Evolutionary conservation across 805 yeast genomes (phyloP), one percentile per base, ranked within the genome.

Genomic region (Schwanniomyces occidentalis): DNA sequence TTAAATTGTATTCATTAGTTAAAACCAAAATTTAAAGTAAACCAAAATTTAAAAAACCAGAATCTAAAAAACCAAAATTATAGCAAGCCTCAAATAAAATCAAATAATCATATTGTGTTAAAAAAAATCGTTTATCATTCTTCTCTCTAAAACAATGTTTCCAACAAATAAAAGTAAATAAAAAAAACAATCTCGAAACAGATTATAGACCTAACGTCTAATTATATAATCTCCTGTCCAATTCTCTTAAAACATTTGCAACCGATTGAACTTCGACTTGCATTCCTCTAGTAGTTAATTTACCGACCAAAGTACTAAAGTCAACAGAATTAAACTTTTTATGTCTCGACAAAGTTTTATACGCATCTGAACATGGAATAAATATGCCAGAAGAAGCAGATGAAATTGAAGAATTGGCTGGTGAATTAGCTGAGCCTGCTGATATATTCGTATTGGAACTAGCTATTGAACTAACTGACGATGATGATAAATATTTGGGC

Each of bases 231-330:
- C 82, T 69, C 52, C 85, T 72, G 57, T 89, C 96, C 52, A 89
- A 66, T 49, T 87, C 93, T 22, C 95, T 69, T 42, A 88, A 63
- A 14, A 87, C 89, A 49, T 84, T 83, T 19, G 93, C 95, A 21
- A 89, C 93, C 47, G 88, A 78, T 50, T 83, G 87, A n/a, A 85
- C 95, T 52, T 89, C 96, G 30, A 89, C 95, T 50, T 83, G 87
- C 83, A 85, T 85, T 3, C 95, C 96, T 43, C 84, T 69, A 1
- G 95, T 85, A 19, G 83, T 78, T 45, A 88, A 70, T 48, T 82
- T 78, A 9, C 85, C 85, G 4, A 87, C 89, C 42, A 87, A 65
- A 2, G 80, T 76, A 35, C 84, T 76, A 51, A 87, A 78, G 43
- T 86, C 93, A 13, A 82, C 86, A 6, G 77, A 68, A 38, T 76